phyloP scores from a whole-genome alignment of 768 basidiomycete species.

The Tricholoma matsutake region DNA sequence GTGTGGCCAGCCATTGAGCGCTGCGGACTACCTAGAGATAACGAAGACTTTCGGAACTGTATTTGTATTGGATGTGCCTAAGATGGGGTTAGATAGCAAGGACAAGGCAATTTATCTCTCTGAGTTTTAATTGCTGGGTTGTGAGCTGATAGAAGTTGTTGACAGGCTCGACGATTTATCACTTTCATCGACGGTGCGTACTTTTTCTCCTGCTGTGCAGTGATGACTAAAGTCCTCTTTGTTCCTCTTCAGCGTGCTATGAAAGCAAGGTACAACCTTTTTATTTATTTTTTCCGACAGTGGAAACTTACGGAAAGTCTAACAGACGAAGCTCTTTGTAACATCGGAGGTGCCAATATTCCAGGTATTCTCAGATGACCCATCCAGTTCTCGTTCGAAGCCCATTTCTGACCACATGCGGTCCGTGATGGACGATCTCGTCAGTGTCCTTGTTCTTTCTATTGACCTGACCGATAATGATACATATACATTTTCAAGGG shows the following conservation, averaged over 20 bases:
- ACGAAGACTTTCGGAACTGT: slow-evolving; percentile 85
- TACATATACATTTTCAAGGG: slow-evolving; percentile 47
- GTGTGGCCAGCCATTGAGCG: slow-evolving; percentile 86
- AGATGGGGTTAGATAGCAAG: slow-evolving; percentile 83
- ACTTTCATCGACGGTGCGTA: slow-evolving; percentile 89
- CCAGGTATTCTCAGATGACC: slow-evolving; percentile 83
- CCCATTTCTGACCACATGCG: slow-evolving; percentile 82
- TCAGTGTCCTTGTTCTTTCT: slow-evolving; percentile 31
- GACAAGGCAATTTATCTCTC: slow-evolving; percentile 58
- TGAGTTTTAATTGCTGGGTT: not conserved
- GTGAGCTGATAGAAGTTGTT: slow-evolving; percentile 2
- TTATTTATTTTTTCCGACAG: no score
- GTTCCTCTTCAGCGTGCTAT: slow-evolving; percentile 64
- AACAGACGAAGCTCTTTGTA: slow-evolving; percentile 83
- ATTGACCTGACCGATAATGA: slow-evolving; percentile 1
- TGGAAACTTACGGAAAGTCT: not conserved
- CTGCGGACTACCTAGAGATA: slow-evolving; percentile 94
- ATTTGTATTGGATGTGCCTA: slow-evolving; percentile 84
- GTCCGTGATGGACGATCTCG: slow-evolving; percentile 94
- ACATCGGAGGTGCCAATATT: slow-evolving; percentile 91
- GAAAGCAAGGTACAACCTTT: slow-evolving; percentile 67
- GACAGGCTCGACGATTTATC: slow-evolving; percentile 89
- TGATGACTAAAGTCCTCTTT: not conserved
- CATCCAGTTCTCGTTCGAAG: slow-evolving; percentile 32
- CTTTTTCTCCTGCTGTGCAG: not conserved